Percentiles rank a stretch among this genome's conserved stretches.
Evolutionary conservation across 768 basidiomycete species (phyloP).

Genomic region (Leccinum barrowsii): DNA sequence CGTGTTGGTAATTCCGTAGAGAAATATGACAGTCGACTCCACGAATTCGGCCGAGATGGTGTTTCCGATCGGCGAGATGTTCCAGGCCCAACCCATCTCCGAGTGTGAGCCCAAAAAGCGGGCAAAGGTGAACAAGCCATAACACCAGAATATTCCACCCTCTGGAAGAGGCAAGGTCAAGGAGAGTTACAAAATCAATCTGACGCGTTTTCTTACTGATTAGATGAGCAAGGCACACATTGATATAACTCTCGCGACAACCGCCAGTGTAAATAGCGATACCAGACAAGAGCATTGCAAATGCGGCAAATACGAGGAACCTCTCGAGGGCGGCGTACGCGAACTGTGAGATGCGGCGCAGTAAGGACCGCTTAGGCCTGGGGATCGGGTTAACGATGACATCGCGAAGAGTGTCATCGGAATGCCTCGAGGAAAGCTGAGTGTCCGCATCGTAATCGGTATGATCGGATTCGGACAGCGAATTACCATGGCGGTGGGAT

Average conservation of each 20-base stretch:
- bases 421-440: conserved; percentile 39
- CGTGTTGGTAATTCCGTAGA: conserved; percentile 87
- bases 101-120: conserved; percentile 91
- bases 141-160: conserved; percentile 91
- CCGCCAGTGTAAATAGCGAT: conserved; percentile 83
- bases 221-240: conserved; percentile 84
- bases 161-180: conserved; percentile 40
- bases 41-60: conserved; percentile 69
- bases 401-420: conserved; percentile 57
- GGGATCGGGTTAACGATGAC: conserved; percentile 19
- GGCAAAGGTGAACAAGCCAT: conserved; percentile 85
- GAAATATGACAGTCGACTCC: conserved; percentile 78
- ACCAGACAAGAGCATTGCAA: conserved; percentile 63
- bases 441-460: conserved; percentile 51
- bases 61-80: conserved; percentile 52
- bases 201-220: conserved; percentile 60
- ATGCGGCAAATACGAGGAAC: conserved; percentile 66
- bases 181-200: neutral
- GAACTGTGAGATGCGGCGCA: conserved; percentile 42
- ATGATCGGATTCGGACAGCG: conserved; percentile 56
- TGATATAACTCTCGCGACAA: conserved; percentile 73
- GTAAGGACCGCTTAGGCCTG: conserved; percentile 21
- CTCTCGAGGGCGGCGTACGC: conserved; percentile 58
- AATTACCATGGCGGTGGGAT: conserved; percentile 35
- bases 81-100: conserved; percentile 95